These are phyloP conservation scores for Ceratocystis alfenasii DNA, from an alignment of 2,329 filamentous ascomycete genomes.

Conservation along the genomic window DNA sequence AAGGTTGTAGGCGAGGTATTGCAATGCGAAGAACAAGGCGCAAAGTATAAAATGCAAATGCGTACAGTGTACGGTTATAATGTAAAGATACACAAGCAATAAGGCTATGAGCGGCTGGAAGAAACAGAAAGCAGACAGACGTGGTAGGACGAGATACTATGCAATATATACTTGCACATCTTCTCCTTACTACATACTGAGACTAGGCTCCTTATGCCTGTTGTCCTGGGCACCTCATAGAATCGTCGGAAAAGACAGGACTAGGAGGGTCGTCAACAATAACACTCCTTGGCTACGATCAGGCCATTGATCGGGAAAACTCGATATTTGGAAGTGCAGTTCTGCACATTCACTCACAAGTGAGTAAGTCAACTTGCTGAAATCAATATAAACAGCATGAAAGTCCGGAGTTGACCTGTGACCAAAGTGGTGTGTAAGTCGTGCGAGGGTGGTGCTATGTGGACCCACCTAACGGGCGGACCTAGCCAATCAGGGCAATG, in stretches of 20 bases:
- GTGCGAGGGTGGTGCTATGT: conserved; percentile 17
- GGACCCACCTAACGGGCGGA: not conserved
- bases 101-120: not conserved
- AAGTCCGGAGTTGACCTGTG: not conserved
- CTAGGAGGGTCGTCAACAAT: not conserved
- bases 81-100: not conserved
- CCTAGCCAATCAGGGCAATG: conserved; percentile 3
- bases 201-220: not conserved
- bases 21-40: not conserved
- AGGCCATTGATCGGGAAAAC: conserved; percentile 11
- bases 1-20: not conserved
- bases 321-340: not conserved
- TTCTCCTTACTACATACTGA: not conserved
- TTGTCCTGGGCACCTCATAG: not conserved
- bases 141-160: not conserved
- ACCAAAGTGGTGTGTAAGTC: conserved; percentile 16
- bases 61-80: not conserved
- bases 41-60: too few relatives aligned
- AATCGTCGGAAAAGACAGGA: not conserved
- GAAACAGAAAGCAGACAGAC: too few relatives aligned
- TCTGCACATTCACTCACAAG: not conserved
- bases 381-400: not conserved
- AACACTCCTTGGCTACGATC: not conserved
- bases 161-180: not conserved
- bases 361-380: not conserved